Conservation (phyloP, 2,329 filamentous ascomycete species). For the Neobulgaria alba region DNA sequence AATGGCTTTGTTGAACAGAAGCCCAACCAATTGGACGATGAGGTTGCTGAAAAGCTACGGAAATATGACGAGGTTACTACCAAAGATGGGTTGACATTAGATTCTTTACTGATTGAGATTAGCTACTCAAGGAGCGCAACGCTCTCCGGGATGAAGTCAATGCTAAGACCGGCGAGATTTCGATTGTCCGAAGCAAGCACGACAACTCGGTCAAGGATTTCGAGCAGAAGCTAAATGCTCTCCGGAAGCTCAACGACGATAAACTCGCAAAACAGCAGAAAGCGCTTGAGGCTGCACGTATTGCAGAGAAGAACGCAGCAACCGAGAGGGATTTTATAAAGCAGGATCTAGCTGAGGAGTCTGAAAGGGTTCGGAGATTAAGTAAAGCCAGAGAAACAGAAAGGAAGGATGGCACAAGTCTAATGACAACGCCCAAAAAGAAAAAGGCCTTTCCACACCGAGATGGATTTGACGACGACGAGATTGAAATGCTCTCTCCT, state of each 20-base stretch:
- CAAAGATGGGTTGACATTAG: too few relatives aligned
- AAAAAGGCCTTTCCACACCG: slow-evolving; percentile 50
- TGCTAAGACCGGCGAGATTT: slow-evolving; percentile 61
- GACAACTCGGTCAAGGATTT: slow-evolving; percentile 53
- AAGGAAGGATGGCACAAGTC: slow-evolving; percentile 27
- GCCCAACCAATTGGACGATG: background rate
- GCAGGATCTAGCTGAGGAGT: slow-evolving; percentile 59
- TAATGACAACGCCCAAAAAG: slow-evolving; percentile 51
- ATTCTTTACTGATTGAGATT: slow-evolving; percentile 4
- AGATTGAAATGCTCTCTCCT: slow-evolving; percentile 40
- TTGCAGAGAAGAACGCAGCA: slow-evolving; percentile 54
- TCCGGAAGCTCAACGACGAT: slow-evolving; percentile 57
- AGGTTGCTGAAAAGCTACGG: background rate
- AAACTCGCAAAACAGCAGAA: slow-evolving; percentile 54
- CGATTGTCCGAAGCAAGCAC: slow-evolving; percentile 65
- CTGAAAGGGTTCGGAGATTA: slow-evolving; percentile 30
- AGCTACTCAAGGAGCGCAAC: slow-evolving; percentile 43
- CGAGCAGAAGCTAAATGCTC: slow-evolving; percentile 50
- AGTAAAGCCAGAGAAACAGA: slow-evolving; percentile 38
- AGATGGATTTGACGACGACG: slow-evolving; percentile 63
- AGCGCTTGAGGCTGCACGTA: slow-evolving; percentile 54
- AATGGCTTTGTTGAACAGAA: background rate
- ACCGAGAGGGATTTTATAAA: slow-evolving; percentile 67
- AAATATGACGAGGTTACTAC: background rate
- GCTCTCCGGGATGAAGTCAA: slow-evolving; percentile 48